phyloP scores from a whole-genome alignment of 2,329 filamentous ascomycete species.

The Aureobasidium sp. region DNA sequence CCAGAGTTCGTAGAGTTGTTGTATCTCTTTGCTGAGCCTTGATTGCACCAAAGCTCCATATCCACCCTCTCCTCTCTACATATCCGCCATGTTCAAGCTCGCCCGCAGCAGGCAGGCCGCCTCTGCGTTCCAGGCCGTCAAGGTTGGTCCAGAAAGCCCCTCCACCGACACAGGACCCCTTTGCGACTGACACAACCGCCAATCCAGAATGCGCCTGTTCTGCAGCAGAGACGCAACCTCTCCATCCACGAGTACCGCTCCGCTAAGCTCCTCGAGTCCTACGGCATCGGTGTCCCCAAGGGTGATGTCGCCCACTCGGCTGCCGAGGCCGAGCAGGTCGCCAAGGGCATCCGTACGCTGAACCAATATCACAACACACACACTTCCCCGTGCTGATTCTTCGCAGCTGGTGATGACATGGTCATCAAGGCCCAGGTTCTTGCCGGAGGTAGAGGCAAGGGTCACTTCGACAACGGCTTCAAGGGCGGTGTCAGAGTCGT shows the following conservation, averaged over 20 bases:
- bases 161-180: slow-evolving; percentile 19
- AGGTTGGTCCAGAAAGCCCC: slow-evolving; percentile 45
- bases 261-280: slow-evolving; percentile 79
- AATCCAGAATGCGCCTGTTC: slow-evolving; percentile 46
- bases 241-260: slow-evolving; percentile 99
- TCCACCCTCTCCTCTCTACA: not conserved
- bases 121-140: slow-evolving; percentile 68
- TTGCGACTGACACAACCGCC: slow-evolving; percentile 14
- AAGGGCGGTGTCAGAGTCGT: slow-evolving; percentile 98
- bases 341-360: slow-evolving; percentile 69
- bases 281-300: slow-evolving; percentile 88
- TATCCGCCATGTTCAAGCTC: slow-evolving; percentile 68
- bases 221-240: slow-evolving; percentile 41
- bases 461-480: slow-evolving; percentile 93
- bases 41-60: not conserved
- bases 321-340: slow-evolving; percentile 83
- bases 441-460: slow-evolving; percentile 95
- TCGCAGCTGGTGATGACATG: slow-evolving; percentile 72
- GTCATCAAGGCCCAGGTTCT: slow-evolving; percentile 99
- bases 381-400: slow-evolving; percentile 20
- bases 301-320: slow-evolving; percentile 76
- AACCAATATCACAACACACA: not conserved
- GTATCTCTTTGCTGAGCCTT: slow-evolving; percentile 5
- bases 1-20: not conserved
- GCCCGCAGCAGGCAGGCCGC: slow-evolving; percentile 73